Base-by-base conservation (phyloP, 305 asterid genomes). In the Monarda citriodora region DNA sequence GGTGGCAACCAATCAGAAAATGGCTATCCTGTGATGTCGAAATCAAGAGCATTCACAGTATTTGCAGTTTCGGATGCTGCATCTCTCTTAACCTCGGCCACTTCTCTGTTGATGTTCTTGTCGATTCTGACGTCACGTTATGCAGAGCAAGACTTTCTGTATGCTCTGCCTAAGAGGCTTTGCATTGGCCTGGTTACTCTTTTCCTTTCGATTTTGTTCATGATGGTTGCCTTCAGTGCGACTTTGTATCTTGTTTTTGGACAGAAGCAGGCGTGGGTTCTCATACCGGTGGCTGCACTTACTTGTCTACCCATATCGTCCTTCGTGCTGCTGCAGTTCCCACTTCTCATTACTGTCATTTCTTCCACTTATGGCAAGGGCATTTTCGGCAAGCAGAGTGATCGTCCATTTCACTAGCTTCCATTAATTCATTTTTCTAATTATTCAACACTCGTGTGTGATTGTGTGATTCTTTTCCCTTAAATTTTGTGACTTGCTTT, bases 351-450 rank as follows among this genome's bases (percentile, higher is more conserved):
- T 6, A 37, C 7, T 16, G 56, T 51, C 56, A 38, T 38, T 11
- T 38, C 44, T 32, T 32, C 37, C 37, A 32, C 37, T 32, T 32
- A 32, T 7, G 37, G 37, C 37, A 32, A 32, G 37, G 37, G 37
- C 37, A 32, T 32, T 32, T 32, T 32, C 11, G 37, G 37, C 37
- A 32, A 32, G 11, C 37, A 32, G 37, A 32, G 37, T 11, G 96
- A 88, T 79, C 88, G 17, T 69, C 82, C 0, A 54, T 62, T 89
- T 15, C 76, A 73, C 37, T 32, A 32, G 37, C 11, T 32, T 32
- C 37, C 37, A 32, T 32, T 2, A 9, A 32, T n/a, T n/a, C n/a
- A n/a, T n/a, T n/a, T n/a, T 32, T 7, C 11, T 32, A 7, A 7
- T 32, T 32, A 26, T 26, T 6, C 31, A 3, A 3, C 5, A 26